Conservation (phyloP, 805 yeast genomes). For the Barnettozyma vustinii region DNA sequence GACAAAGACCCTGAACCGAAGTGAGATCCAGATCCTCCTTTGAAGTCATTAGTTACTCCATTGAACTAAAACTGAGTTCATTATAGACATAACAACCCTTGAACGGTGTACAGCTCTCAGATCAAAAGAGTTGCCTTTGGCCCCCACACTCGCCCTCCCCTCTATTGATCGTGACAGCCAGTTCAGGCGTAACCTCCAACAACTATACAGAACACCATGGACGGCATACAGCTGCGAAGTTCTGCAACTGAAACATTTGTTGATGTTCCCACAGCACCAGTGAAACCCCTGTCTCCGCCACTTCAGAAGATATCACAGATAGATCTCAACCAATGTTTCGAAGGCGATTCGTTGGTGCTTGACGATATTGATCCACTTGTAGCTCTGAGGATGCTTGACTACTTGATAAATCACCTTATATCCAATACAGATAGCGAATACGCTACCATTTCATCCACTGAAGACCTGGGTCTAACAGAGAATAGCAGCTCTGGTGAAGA, state of each 20-base stretch:
- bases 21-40: background rate
- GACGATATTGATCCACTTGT: conserved; percentile 6
- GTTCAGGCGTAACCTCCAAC: background rate
- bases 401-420: conserved; percentile 3
- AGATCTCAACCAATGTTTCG: conserved; percentile 9
- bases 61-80: background rate
- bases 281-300: conserved; percentile 11
- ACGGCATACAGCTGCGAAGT: conserved; percentile 6
- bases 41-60: background rate
- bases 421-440: background rate
- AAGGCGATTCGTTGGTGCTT: background rate
- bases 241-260: conserved; percentile 5
- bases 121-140: background rate
- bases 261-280: background rate
- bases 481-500: background rate
- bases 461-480: background rate
- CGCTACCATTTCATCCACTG: background rate
- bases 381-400: conserved; percentile 11
- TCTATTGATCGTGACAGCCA: background rate
- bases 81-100: background rate
- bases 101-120: background rate
- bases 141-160: too few relatives aligned
- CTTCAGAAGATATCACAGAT: conserved; percentile 8
- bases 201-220: background rate
- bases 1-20: background rate